These are phyloP conservation scores for Annona squamosa DNA, from an alignment of 164 flowering plant genomes.

Conservation along the genomic window DNA sequence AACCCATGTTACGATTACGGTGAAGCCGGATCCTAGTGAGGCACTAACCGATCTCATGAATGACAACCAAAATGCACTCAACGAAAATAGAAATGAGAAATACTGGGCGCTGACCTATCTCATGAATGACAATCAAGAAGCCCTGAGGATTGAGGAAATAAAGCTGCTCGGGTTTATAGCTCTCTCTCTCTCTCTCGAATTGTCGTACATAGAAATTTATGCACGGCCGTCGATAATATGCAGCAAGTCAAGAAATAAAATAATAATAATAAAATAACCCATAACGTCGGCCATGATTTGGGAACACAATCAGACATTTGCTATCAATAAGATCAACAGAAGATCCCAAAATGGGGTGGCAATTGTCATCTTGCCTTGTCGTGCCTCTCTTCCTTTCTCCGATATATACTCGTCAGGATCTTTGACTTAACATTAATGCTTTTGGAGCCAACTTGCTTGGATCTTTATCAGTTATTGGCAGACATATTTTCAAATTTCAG, in stretches of 20 bases:
- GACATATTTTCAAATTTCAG: too few relatives aligned
- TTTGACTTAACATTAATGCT: not conserved
- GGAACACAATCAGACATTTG: not conserved
- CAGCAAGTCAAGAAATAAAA: not conserved
- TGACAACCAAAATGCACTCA: too few relatives aligned
- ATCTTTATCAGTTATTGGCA: not conserved
- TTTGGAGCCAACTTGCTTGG: not conserved
- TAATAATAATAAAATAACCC: not conserved
- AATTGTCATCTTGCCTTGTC: not conserved
- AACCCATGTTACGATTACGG: too few relatives aligned
- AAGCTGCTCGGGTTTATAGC: not conserved
- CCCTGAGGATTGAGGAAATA: not conserved
- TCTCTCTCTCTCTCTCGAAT: not conserved
- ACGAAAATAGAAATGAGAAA: too few relatives aligned
- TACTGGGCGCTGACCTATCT: not conserved
- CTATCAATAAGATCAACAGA: not conserved
- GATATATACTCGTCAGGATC: not conserved
- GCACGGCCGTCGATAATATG: not conserved
- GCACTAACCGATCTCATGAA: too few relatives aligned
- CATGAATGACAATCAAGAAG: not conserved
- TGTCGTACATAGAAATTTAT: not conserved
- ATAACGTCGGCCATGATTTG: not conserved
- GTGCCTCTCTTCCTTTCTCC: not conserved
- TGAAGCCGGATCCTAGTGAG: too few relatives aligned
- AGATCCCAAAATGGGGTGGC: not conserved